phyloP scores from a whole-genome alignment of 2,329 filamentous ascomycete genomes.

The Bipolaris cookei region DNA sequence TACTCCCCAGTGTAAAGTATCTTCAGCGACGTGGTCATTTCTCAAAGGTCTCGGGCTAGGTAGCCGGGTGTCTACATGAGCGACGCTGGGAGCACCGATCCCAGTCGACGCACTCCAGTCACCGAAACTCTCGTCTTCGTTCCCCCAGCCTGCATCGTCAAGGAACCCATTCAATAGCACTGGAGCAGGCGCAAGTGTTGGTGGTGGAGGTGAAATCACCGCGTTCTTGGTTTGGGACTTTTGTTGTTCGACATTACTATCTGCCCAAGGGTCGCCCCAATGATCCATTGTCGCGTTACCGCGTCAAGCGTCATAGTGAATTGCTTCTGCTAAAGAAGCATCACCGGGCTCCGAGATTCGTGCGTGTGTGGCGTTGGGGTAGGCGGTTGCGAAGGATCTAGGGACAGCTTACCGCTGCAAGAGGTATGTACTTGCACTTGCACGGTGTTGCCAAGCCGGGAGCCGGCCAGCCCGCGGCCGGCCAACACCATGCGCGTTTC shows the following conservation, averaged over 20 bases:
- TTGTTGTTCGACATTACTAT: constrained; percentile 40
- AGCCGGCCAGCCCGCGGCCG: constrained; percentile 5
- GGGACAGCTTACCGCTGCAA: constrained; percentile 17
- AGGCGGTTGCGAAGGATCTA: constrained; percentile 3
- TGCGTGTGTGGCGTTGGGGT: not conserved
- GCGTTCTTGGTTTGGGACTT: constrained; percentile 31
- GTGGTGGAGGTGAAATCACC: constrained; percentile 29
- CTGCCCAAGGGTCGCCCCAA: constrained; percentile 52
- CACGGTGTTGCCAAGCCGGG: constrained; percentile 23
- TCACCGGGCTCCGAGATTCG: constrained; percentile 21
- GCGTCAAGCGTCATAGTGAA: constrained; percentile 47
- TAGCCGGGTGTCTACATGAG: constrained; percentile 5
- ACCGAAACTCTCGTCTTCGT: constrained; percentile 38
- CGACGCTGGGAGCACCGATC: constrained; percentile 6
- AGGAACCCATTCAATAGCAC: constrained; percentile 40
- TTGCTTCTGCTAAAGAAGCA: constrained; percentile 38
- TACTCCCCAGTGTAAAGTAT: constrained; percentile 13
- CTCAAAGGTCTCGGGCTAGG: not conserved
- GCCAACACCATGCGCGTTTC: not conserved
- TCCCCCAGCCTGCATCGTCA: constrained; percentile 48
- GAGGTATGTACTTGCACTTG: not conserved
- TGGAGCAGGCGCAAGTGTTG: constrained; percentile 22
- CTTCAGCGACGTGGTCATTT: not conserved
- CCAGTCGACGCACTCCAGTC: constrained; percentile 35
- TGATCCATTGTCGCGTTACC: constrained; percentile 47